Percentiles rank a stretch among this genome's conserved stretches.
phyloP scores from a whole-genome alignment of 2,329 filamentous ascomycete species.

The Pseudovirgaria hyperparasitica region DNA sequence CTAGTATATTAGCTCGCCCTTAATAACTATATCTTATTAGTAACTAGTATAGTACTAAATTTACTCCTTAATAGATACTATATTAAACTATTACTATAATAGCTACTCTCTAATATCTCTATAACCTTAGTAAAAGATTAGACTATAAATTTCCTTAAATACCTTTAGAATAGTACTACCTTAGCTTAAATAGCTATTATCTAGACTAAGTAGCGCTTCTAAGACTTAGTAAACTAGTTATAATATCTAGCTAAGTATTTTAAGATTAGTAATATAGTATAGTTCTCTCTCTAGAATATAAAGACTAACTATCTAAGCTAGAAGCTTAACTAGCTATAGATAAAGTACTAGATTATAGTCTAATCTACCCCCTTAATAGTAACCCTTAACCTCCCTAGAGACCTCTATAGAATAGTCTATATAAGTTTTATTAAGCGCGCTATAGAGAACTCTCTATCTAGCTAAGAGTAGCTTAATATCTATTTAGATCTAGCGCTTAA shows the following conservation, averaged over 20 bases:
- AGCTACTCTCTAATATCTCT: background rate
- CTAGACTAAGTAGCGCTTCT: conserved; percentile 2
- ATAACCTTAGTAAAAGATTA: background rate
- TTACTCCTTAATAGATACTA: conserved; percentile 6
- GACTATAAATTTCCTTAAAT: conserved; percentile 3
- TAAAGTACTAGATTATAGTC: conserved; percentile 2
- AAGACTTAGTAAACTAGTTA: conserved; percentile 1
- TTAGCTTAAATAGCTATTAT: conserved; percentile 2
- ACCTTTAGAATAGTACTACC: conserved; percentile 1
- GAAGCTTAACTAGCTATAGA: conserved; percentile 5
- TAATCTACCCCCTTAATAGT: conserved; percentile 1
- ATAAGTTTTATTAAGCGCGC: conserved; percentile 3
- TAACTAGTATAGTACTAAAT: conserved; percentile 3
- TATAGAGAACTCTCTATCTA: conserved; percentile 2
- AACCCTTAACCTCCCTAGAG: too few species aligned
- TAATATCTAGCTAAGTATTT: conserved; percentile 3
- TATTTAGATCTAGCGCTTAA: conserved; percentile 2
- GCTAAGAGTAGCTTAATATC: conserved; percentile 1
- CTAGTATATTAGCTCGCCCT: conserved; percentile 3
- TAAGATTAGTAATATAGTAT: conserved; percentile 3
- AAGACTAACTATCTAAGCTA: conserved; percentile 4
- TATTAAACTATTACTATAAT: conserved; percentile 1
- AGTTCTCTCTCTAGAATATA: conserved; percentile 5
- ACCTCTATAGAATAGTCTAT: too few species aligned
- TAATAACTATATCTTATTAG: conserved; percentile 3